Evolutionary conservation across 768 basidiomycete species (phyloP).

Genomic region (Agaricus blazei): DNA sequence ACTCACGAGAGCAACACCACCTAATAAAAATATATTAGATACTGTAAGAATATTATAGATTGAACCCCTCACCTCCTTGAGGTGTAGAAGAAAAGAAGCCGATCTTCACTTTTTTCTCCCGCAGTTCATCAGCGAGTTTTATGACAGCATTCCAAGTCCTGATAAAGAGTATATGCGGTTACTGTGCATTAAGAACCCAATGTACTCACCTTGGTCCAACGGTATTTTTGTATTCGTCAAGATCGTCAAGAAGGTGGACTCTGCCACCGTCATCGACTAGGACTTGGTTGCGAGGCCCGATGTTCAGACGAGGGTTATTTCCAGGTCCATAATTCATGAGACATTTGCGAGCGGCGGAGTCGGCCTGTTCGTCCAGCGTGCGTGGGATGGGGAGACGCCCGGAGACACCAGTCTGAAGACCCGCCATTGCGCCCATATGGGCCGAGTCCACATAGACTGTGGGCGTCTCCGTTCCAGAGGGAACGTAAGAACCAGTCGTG

Average conservation of each 20-base stretch:
- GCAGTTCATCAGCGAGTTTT: slow-evolving; percentile 80
- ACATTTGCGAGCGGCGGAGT: slow-evolving; percentile 81
- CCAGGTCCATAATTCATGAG: slow-evolving; percentile 78
- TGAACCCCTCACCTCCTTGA: slow-evolving; percentile 65
- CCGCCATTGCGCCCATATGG: slow-evolving; percentile 41
- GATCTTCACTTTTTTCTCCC: slow-evolving; percentile 83
- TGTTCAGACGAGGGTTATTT: slow-evolving; percentile 79
- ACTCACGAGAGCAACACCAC: slow-evolving; percentile 89
- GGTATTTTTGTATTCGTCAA: slow-evolving; percentile 71
- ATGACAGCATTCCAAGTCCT: slow-evolving; percentile 79
- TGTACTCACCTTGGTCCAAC: slow-evolving; percentile 52
- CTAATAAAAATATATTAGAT: slow-evolving; percentile 30
- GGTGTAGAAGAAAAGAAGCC: slow-evolving; percentile 95
- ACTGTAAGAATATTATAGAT: background rate
- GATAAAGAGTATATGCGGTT: slow-evolving; percentile 10
- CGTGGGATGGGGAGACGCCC: slow-evolving; percentile 68
- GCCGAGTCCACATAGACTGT: slow-evolving; percentile 59
- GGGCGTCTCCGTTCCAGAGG: slow-evolving; percentile 74
- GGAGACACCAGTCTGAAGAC: slow-evolving; percentile 38
- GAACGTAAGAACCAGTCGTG: slow-evolving; percentile 71
- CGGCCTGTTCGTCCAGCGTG: slow-evolving; percentile 80
- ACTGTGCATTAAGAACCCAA: background rate
- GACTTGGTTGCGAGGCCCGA: slow-evolving; percentile 83
- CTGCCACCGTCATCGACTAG: slow-evolving; percentile 83
- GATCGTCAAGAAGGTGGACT: slow-evolving; percentile 80